These are phyloP conservation scores for Liquidambar formosana DNA, from an alignment of 164 flowering plant species.

Conservation along the genomic window DNA sequence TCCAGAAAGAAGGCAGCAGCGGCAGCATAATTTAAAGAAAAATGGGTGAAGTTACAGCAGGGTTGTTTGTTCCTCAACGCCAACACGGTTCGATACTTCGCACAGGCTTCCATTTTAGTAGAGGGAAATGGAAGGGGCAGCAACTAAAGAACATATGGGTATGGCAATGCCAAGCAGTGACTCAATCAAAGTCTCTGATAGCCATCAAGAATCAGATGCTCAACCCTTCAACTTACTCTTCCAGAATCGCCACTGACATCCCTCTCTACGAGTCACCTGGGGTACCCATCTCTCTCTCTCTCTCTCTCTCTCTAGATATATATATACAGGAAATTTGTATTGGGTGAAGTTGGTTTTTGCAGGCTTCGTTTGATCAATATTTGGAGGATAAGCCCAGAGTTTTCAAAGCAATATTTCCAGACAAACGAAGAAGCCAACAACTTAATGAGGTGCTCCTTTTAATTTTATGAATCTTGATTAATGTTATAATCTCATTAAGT, in stretches of 20 bases:
- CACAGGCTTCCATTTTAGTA: not conserved
- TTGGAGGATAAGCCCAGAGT: conserved; percentile 69
- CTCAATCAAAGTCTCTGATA: conserved; percentile 4
- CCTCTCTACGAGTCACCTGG: conserved; percentile 67
- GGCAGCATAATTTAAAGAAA: too few species aligned
- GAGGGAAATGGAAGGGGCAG: not conserved
- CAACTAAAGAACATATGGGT: not conserved
- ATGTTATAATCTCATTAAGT: not conserved
- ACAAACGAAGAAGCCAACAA: conserved; percentile 58
- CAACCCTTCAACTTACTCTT: conserved; percentile 35
- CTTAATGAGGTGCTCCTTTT: conserved; percentile 52
- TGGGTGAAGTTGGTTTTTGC: conserved; percentile 11
- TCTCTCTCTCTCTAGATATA: not conserved
- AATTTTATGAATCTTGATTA: not conserved
- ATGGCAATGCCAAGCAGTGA: not conserved
- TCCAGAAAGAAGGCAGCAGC: too few species aligned
- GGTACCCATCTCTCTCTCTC: conserved; percentile 30
- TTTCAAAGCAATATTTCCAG: conserved; percentile 81
- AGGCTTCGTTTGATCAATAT: conserved; percentile 84
- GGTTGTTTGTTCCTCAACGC: not conserved
- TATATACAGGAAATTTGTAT: not conserved
- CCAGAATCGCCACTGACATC: conserved; percentile 57
- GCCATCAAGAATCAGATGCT: conserved; percentile 17
- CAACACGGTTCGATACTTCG: not conserved
- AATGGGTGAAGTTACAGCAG: conserved; percentile 2